These are phyloP conservation scores for Globisporangium megalacanthum DNA, from an alignment of 352 stramenopile species.

Conservation along the genomic window DNA sequence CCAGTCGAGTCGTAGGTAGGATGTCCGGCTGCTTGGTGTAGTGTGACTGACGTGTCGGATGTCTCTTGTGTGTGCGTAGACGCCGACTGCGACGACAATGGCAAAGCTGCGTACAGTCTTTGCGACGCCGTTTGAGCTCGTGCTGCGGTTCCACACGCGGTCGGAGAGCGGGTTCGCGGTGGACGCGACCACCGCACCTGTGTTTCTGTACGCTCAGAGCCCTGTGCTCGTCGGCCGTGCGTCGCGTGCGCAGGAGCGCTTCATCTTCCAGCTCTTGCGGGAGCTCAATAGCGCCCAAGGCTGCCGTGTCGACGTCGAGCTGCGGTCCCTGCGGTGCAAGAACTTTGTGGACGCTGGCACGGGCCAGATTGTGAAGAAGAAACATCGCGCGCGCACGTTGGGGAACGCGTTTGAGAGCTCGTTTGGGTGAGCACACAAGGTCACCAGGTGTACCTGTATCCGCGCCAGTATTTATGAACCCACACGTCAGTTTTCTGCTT, in stretches of 20 bases:
- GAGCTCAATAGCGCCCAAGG: slow-evolving; percentile 50
- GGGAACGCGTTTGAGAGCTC: slow-evolving; percentile 30
- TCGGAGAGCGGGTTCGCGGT: slow-evolving; percentile 18
- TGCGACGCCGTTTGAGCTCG: slow-evolving; percentile 44
- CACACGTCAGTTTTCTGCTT: too few relatives aligned
- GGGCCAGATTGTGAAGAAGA: slow-evolving; percentile 51
- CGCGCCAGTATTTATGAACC: background rate
- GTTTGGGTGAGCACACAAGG: slow-evolving; percentile 12
- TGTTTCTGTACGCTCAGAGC: slow-evolving; percentile 69
- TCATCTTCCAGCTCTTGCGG: slow-evolving; percentile 44
- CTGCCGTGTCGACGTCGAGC: slow-evolving; percentile 42
- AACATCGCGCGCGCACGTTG: slow-evolving; percentile 19
- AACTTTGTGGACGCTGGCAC: slow-evolving; percentile 57
- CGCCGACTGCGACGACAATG: slow-evolving; percentile 47
- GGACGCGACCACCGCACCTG: slow-evolving; percentile 10
- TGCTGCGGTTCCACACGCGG: slow-evolving; percentile 42
- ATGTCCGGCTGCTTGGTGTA: too few relatives aligned
- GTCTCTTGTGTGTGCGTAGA: slow-evolving; percentile 5
- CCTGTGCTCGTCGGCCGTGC: slow-evolving; percentile 42
- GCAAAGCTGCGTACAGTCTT: slow-evolving; percentile 31
- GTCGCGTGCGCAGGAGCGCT: slow-evolving; percentile 34
- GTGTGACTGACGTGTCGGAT: too few relatives aligned
- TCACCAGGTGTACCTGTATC: too few relatives aligned
- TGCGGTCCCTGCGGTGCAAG: slow-evolving; percentile 57
- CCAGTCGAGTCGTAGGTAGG: too few relatives aligned